A percentile compares a stretch with the other conserved stretches of the same genome.
These are phyloP conservation scores for Rhodamnia rubescens DNA, from an alignment of 345 rosid genomes.

Conservation along the genomic window DNA sequence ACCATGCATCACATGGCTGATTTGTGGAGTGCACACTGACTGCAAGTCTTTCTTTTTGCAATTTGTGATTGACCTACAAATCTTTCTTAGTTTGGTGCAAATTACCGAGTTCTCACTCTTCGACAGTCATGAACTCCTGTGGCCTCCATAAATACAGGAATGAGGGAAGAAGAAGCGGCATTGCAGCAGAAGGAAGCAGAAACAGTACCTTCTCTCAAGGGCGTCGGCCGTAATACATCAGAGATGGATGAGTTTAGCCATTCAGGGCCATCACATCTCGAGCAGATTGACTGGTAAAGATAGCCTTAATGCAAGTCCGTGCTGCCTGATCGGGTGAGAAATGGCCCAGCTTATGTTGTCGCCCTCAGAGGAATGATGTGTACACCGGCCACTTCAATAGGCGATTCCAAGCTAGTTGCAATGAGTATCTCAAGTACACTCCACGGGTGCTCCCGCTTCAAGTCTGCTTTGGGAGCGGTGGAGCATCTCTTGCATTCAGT, in stretches of 20 bases:
- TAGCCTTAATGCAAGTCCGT: neutral
- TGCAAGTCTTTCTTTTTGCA: neutral
- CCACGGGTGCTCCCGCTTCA: neutral
- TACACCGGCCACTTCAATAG: neutral
- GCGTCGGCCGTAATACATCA: neutral
- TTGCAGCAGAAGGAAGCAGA: neutral
- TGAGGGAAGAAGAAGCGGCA: neutral
- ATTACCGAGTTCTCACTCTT: neutral
- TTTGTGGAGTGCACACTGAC: neutral
- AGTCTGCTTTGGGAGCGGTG: neutral
- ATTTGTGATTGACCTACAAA: neutral
- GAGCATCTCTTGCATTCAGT: neutral
- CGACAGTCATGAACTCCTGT: neutral
- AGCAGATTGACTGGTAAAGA: neutral
- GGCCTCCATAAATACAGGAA: neutral
- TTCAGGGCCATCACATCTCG: neutral
- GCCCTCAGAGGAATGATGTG: neutral
- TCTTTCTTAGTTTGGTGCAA: neutral
- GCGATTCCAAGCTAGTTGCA: neutral
- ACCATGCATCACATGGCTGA: neutral
- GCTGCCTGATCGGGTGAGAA: too few species aligned
- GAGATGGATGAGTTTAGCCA: neutral
- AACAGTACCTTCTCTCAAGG: neutral
- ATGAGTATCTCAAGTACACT: neutral
- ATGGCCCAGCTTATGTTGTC: slow-evolving; percentile 24